Conservation (phyloP, 352 stramenopile genomes). For the Phytopythium helicoides region DNA sequence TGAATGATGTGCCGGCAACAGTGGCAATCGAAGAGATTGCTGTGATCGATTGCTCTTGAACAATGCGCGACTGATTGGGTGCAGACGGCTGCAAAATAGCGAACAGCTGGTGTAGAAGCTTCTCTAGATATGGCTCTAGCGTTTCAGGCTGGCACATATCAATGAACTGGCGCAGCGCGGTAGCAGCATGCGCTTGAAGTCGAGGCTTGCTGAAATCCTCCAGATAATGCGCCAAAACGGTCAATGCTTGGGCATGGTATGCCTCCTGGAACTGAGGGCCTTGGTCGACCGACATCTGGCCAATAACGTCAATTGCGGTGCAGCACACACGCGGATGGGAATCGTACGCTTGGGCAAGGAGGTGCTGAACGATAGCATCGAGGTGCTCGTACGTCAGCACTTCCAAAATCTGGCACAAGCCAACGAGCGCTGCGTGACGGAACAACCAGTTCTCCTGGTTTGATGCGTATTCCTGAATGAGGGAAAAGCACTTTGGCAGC, state of each 20-base stretch:
- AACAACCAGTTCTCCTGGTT: slow-evolving; percentile 66
- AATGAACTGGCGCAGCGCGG: slow-evolving; percentile 79
- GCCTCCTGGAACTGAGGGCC: slow-evolving; percentile 73
- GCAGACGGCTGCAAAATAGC: slow-evolving; percentile 48
- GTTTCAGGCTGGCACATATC: slow-evolving; percentile 70
- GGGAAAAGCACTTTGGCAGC: slow-evolving; percentile 67
- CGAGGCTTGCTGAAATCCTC: slow-evolving; percentile 55
- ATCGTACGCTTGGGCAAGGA: slow-evolving; percentile 68
- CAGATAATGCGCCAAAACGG: slow-evolving; percentile 63
- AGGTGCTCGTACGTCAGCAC: slow-evolving; percentile 61
- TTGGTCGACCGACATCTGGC: slow-evolving; percentile 78
- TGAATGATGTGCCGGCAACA: slow-evolving; percentile 56
- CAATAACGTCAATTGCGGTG: slow-evolving; percentile 81
- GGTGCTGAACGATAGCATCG: slow-evolving; percentile 64
- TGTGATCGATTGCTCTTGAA: slow-evolving; percentile 80
- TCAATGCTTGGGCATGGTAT: slow-evolving; percentile 67
- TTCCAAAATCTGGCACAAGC: slow-evolving; percentile 80
- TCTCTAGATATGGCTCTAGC: slow-evolving; percentile 73
- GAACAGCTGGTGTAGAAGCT: slow-evolving; percentile 67
- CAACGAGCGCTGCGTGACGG: slow-evolving; percentile 75
- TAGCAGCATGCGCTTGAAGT: slow-evolving; percentile 73
- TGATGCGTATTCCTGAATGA: slow-evolving; percentile 74
- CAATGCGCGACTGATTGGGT: slow-evolving; percentile 34
- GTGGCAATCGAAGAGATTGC: slow-evolving; percentile 81
- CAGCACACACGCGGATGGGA: slow-evolving; percentile 77